These are phyloP conservation scores for Allantophomopsis lycopodina DNA, from an alignment of 2,329 filamentous ascomycete species.

Conservation along the genomic window DNA sequence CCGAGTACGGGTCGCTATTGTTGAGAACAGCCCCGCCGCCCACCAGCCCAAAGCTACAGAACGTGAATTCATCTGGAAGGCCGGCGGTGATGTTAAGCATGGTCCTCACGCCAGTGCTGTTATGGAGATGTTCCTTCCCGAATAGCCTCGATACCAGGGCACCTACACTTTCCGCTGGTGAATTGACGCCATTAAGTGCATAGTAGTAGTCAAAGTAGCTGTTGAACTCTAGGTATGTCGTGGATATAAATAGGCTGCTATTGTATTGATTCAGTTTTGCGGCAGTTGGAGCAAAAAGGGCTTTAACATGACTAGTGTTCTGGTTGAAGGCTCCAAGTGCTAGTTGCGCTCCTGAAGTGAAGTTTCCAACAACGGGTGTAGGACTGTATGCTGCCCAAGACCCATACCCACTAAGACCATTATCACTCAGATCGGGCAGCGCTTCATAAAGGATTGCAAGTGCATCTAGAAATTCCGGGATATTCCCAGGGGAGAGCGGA, in stretches of 20 bases:
- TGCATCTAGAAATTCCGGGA: constrained; percentile 13
- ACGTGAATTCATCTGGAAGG: constrained; percentile 8
- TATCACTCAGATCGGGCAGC: constrained; percentile 17
- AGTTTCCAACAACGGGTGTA: constrained; percentile 10
- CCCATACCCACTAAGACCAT: constrained; percentile 15
- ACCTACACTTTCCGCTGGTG: constrained; percentile 4
- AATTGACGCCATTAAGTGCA: constrained; percentile 9
- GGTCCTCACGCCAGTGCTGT: constrained; percentile 7
- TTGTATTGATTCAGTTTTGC: constrained; percentile 6
- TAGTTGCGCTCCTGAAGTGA: constrained; percentile 16
- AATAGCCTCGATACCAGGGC: too few species aligned
- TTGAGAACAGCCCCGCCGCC: constrained; percentile 17
- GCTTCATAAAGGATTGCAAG: constrained; percentile 17
- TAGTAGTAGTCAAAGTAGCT: constrained; percentile 18
- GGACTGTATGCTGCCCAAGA: constrained; percentile 16
- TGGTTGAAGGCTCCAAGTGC: constrained; percentile 16
- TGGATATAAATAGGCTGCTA: constrained; percentile 8
- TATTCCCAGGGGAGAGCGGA: constrained; percentile 11
- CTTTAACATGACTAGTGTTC: constrained; percentile 9
- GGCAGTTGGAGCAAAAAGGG: constrained; percentile 8
- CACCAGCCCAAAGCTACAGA: constrained; percentile 15
- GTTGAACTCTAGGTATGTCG: constrained; percentile 7
- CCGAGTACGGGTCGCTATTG: constrained; percentile 11
- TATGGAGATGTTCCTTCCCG: too few species aligned
- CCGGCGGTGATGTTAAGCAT: constrained; percentile 16